phyloP scores from a whole-genome alignment of 306 rosid genomes.

The Crataegus laevigata region DNA sequence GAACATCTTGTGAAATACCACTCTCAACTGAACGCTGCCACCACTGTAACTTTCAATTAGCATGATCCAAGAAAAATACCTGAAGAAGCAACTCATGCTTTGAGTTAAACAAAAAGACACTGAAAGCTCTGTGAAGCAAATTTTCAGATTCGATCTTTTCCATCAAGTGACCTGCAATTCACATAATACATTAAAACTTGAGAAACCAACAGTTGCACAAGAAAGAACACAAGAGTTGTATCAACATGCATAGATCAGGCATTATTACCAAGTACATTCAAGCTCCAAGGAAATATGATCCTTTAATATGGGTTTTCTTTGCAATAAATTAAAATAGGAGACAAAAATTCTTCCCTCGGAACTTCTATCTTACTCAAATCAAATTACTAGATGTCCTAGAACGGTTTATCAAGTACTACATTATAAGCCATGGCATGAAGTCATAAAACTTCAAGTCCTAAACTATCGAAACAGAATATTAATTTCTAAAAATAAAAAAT shows the following conservation, averaged over 20 bases:
- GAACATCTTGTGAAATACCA: background rate
- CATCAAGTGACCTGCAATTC: slow-evolving; percentile 81
- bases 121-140: slow-evolving; percentile 89
- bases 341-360: background rate
- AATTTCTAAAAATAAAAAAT: background rate
- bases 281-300: background rate
- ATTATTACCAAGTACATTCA: background rate
- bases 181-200: slow-evolving; percentile 11
- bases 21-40: background rate
- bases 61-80: slow-evolving; percentile 38
- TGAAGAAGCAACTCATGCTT: slow-evolving; percentile 92
- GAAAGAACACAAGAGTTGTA: background rate
- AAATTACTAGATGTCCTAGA: background rate
- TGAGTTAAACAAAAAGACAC: slow-evolving; percentile 90
- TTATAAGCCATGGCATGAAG: background rate
- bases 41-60: background rate
- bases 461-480: background rate
- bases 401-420: background rate
- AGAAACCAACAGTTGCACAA: background rate
- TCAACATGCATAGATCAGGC: background rate
- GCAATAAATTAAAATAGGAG: background rate
- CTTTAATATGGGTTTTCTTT: background rate
- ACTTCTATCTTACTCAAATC: background rate
- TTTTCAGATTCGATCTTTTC: slow-evolving; percentile 86
- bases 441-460: background rate